These are phyloP conservation scores for Pseudozyma sp. DNA, from an alignment of 1,284 basidiomycete genomes.

Conservation along the genomic window DNA sequence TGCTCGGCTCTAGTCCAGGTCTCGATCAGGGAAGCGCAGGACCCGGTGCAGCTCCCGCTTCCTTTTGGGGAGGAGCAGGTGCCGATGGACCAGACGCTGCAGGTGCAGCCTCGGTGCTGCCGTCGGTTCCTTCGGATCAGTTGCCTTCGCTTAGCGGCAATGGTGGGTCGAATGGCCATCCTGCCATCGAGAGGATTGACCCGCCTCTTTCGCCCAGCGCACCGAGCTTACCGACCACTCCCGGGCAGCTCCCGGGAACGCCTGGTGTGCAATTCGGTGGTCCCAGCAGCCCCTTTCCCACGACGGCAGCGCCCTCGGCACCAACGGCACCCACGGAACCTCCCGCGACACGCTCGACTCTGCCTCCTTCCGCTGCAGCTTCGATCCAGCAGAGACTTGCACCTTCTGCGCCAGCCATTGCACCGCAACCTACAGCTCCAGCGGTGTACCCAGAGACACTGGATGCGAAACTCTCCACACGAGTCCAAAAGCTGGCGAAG, in stretches of 20 bases:
- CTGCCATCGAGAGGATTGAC: constrained; percentile 40
- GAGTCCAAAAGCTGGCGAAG: constrained; percentile 62
- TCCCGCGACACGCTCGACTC: constrained; percentile 6
- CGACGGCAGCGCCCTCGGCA: constrained; percentile 73
- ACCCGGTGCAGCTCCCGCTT: constrained; percentile 38
- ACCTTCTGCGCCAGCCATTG: constrained; percentile 5
- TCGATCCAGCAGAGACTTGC: too few species aligned
- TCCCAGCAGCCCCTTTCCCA: constrained; percentile 1
- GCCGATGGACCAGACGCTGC: background rate
- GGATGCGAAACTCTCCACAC: constrained; percentile 32
- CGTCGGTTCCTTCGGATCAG: constrained; percentile 28
- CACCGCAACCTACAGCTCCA: background rate
- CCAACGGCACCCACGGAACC: constrained; percentile 71
- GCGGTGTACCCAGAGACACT: constrained; percentile 74
- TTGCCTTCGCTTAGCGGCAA: constrained; percentile 1
- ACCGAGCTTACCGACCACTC: constrained; percentile 16
- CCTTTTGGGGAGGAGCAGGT: constrained; percentile 33
- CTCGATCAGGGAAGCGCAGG: constrained; percentile 14
- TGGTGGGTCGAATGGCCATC: constrained; percentile 12
- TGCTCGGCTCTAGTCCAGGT: constrained; percentile 49
- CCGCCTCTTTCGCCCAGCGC: constrained; percentile 23
- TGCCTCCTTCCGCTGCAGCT: too few species aligned
- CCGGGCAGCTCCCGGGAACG: background rate
- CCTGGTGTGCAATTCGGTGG: constrained; percentile 1
- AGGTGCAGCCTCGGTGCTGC: constrained; percentile 11